Evolutionary conservation across 2,329 filamentous ascomycete species (phyloP).

Genomic region (Fonsecaea nubica): DNA sequence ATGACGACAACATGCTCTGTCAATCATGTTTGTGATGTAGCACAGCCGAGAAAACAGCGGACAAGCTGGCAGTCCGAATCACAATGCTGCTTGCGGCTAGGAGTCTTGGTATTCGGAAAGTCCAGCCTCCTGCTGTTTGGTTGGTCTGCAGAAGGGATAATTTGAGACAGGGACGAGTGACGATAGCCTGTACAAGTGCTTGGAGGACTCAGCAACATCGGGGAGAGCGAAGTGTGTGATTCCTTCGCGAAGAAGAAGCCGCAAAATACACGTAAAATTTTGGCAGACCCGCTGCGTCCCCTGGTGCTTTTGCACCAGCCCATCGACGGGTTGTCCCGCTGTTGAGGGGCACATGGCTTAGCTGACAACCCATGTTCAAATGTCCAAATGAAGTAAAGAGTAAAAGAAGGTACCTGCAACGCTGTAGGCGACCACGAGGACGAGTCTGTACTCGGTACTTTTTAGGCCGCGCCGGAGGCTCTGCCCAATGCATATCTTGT

Average conservation of each 20-base stretch:
- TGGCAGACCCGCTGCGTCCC: neutral
- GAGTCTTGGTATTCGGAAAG: neutral
- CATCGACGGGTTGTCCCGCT: neutral
- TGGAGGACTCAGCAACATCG: neutral
- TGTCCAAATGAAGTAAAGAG: neutral
- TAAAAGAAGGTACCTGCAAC: neutral
- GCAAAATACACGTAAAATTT: neutral
- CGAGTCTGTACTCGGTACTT: no score
- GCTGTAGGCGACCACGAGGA: neutral
- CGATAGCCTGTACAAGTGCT: neutral
- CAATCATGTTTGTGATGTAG: neutral
- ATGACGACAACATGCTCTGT: neutral
- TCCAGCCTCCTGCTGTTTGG: neutral
- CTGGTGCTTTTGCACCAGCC: neutral
- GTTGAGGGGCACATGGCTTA: conserved; percentile 6
- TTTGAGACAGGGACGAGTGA: conserved; percentile 4
- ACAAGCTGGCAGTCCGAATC: conserved; percentile 2
- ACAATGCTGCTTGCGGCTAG: neutral
- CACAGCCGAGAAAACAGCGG: neutral
- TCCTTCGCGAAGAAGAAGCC: neutral
- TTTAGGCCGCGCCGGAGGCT: neutral
- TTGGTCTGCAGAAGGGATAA: neutral
- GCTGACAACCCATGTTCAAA: conserved; percentile 5
- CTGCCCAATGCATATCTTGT: neutral
- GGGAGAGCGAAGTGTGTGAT: neutral